phyloP scores from a whole-genome alignment of 495 filamentous ascomycete genomes.

The Sabuloglossum arenarium region DNA sequence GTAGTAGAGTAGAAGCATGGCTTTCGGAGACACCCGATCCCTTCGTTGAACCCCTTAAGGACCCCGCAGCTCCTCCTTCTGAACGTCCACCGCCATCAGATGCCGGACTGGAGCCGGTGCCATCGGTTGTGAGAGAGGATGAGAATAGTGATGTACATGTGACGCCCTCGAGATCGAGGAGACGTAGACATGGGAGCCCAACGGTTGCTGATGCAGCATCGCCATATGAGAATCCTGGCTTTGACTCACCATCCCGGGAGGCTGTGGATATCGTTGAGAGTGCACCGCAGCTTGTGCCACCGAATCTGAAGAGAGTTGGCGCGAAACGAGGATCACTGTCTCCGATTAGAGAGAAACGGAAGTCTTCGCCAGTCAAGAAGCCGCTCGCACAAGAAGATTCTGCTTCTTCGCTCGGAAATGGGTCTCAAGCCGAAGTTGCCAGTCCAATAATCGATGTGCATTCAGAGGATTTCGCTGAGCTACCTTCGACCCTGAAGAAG shows the following conservation, averaged over 20 bases:
- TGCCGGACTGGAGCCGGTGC: not conserved
- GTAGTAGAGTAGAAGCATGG: slow-evolving; percentile 52
- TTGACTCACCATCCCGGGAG: not conserved
- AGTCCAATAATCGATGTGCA: not conserved
- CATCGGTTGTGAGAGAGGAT: not conserved
- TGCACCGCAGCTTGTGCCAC: not conserved
- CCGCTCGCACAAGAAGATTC: not conserved
- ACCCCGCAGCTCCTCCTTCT: not conserved
- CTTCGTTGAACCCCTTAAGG: slow-evolving; percentile 32
- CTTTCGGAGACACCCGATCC: slow-evolving; percentile 52
- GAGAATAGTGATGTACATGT: not conserved
- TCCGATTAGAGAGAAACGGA: not conserved
- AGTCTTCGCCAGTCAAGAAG: not conserved
- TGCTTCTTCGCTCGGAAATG: not conserved
- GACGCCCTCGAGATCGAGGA: not conserved
- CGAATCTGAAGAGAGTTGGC: slow-evolving; percentile 1
- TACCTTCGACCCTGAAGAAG: slow-evolving; percentile 42
- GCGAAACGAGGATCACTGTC: not conserved
- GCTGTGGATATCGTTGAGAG: not conserved
- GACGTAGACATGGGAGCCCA: not conserved
- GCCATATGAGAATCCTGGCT: not conserved
- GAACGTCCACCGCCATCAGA: not conserved
- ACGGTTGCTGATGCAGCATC: not conserved
- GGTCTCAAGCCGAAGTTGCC: not conserved
- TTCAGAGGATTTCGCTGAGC: not conserved